Evolutionary conservation across 2,329 filamentous ascomycete genomes (phyloP), one percentile per base, ranked within the genome.

Genomic region (Xylaria sp.): DNA sequence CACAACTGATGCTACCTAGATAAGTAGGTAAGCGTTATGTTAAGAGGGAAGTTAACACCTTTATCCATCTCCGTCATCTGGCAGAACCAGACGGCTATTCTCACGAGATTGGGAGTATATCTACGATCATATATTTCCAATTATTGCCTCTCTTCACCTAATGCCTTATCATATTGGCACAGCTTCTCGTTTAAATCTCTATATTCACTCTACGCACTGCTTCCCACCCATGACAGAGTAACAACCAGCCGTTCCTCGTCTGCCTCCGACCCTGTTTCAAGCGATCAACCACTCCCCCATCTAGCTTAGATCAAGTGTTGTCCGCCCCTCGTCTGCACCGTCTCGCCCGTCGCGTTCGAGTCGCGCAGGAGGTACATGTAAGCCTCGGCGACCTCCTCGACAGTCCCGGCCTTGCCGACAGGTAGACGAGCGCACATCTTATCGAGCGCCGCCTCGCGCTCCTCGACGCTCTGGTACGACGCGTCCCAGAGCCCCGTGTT

Each of bases 291-390:
- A 20, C 8, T 20, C n/a, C n/a, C 18, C 41, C 3, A 25, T 25
- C 23, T n/a, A n/a, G 46, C 8, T 48, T 56, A 68, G 48, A 68
- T 15, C 25, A 68, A 55, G 55, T 77, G 73, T 5, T 57, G 59
- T 1, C 77, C 76, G 28, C 76, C 69, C 54, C 77, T 67, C 9
- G 77, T 78, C 71, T 74, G 74, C 41, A 77, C 73, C 1, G 74
- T 60, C 73, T 78, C 77, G 6, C 77, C 77, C 18, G 76, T 78
- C 50, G 74, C 72, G 55, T 78, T 78, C 10, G 67, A 41, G 34
- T 78, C 76, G 66, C 74, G 74, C 72, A 78, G 74, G 15, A 77
- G 62, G 39, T 78, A 78, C 28, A 78, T 46, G 50, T 78, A 77
- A 7, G 76, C 76, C 73, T 78, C 76, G 15, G 74, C 77, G 0